Conservation (phyloP, 257 asterid genomes). For the Solanum corneliomulleri region DNA sequence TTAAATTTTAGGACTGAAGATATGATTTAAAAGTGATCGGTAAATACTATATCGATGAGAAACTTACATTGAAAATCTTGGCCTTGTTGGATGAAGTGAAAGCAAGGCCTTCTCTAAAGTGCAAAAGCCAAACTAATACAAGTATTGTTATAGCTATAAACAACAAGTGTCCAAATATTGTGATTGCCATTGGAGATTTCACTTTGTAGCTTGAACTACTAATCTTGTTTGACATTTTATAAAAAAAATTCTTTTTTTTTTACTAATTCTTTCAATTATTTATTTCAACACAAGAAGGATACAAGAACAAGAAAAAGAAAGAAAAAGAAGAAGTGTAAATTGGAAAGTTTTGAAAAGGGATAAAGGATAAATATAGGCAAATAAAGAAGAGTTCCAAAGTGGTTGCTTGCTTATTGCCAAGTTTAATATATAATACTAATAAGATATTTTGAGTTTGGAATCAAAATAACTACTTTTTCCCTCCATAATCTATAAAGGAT, state of each 20-base stretch:
- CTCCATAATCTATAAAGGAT: not conserved
- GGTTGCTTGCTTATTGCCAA: not conserved
- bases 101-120: conserved; percentile 47
- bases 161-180: conserved; percentile 37
- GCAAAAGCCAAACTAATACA: conserved; percentile 48
- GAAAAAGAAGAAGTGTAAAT: not conserved
- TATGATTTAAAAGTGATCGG: not conserved
- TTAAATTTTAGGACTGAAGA: rapidly evolving
- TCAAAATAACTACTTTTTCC: too few species aligned
- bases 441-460: not conserved
- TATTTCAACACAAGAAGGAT: not conserved
- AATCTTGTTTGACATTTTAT: conserved; percentile 23
- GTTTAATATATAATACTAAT: not conserved
- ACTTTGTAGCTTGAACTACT: conserved; percentile 7
- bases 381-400: not conserved
- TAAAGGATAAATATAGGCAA: not conserved
- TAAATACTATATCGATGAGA: not conserved
- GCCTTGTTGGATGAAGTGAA: conserved; percentile 21
- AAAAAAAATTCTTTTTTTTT: too few species aligned
- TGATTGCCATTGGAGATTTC: conserved; percentile 13
- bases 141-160: conserved; percentile 21
- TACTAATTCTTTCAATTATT: not conserved
- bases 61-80: conserved; percentile 47
- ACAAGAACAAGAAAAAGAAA: not conserved
- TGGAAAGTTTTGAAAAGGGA: not conserved